These are phyloP conservation scores for Zoysia japonica DNA, from an alignment of 176 grass and related monocot species.

Conservation along the genomic window DNA sequence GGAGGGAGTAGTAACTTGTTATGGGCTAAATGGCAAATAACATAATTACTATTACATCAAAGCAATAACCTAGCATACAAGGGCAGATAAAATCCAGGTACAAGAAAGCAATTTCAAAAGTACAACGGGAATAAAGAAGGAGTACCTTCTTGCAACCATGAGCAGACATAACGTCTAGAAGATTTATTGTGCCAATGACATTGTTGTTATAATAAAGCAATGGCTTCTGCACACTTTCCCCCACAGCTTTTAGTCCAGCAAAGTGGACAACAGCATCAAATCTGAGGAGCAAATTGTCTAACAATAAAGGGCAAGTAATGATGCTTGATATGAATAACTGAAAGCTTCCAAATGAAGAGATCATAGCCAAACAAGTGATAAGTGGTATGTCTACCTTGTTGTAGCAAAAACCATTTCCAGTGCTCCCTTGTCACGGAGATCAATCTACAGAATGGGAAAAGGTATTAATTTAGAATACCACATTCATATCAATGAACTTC, in stretches of 20 bases:
- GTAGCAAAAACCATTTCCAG: conserved; percentile 72
- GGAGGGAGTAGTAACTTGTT: background rate
- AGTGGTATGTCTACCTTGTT: conserved; percentile 43
- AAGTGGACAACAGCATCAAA: conserved; percentile 86
- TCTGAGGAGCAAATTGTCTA: conserved; percentile 45
- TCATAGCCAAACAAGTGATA: background rate
- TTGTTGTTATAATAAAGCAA: conserved; percentile 94
- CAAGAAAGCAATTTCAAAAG: background rate
- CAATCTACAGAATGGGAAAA: conserved; percentile 59
- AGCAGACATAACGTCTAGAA: conserved; percentile 86
- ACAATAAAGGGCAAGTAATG: conserved; percentile 38
- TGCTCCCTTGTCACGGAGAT: conserved; percentile 74
- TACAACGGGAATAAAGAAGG: background rate
- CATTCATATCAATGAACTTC: conserved; percentile 2
- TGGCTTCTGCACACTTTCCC: conserved; percentile 82
- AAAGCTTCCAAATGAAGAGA: conserved; percentile 22
- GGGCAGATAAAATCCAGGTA: conserved; percentile 33
- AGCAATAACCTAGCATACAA: conserved; percentile 10
- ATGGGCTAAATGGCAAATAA: no score
- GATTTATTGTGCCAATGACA: conserved; percentile 72
- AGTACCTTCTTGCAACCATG: conserved; percentile 85
- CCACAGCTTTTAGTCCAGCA: conserved; percentile 83
- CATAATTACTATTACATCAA: conserved; percentile 2
- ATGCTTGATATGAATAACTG: conserved; percentile 26
- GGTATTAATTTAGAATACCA: background rate